Evolutionary conservation across 2,329 filamentous ascomycete genomes (phyloP).

Genomic region (Ophiostoma ulmi): DNA sequence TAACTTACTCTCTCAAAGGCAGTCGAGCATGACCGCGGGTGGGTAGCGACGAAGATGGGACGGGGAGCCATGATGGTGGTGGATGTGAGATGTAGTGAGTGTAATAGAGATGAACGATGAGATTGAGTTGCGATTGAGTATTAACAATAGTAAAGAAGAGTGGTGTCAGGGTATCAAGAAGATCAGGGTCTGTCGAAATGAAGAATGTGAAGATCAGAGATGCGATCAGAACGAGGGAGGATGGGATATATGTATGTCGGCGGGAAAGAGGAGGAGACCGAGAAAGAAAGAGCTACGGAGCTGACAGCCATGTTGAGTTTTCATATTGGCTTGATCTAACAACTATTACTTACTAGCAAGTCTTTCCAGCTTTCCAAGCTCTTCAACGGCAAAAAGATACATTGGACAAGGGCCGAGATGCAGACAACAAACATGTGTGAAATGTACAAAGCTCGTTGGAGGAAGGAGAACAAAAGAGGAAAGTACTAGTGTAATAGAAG

Average conservation of each 20-base stretch:
- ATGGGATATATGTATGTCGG: background rate
- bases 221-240: background rate
- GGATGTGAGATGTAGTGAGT: background rate
- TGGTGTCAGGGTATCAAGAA: background rate
- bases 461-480: constrained; percentile 10
- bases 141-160: background rate
- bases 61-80: background rate
- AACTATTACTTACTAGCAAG: background rate
- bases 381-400: background rate
- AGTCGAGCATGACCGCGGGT: constrained; percentile 91
- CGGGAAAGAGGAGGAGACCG: background rate
- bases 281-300: background rate
- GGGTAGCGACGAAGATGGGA: constrained; percentile 87
- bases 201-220: background rate
- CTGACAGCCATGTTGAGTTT: background rate
- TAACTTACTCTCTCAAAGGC: constrained; percentile 83
- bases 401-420: background rate
- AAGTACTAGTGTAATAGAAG: constrained; percentile 2
- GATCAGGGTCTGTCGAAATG: background rate
- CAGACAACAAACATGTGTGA: background rate
- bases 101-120: background rate
- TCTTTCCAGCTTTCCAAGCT: background rate
- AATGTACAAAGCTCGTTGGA: background rate
- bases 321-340: background rate
- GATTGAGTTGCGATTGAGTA: background rate